Percentiles rank a stretch among this genome's conserved stretches.
Evolutionary conservation across 257 asterid genomes (phyloP).

Genomic region (Paraleonurus japonicus): DNA sequence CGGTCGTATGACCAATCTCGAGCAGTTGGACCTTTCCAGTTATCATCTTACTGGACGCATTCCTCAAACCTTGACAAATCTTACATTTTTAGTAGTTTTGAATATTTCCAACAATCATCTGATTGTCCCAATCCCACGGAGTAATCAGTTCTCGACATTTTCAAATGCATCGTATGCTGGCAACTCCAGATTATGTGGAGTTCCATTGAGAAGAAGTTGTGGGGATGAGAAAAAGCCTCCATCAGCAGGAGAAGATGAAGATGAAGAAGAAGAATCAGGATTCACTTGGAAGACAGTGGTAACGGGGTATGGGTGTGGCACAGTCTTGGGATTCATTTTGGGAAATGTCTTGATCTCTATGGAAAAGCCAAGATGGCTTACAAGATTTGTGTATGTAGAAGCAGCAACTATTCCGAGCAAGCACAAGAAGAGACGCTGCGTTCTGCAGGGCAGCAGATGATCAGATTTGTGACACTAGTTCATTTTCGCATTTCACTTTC

Average conservation of each 20-base stretch:
- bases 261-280: not conserved
- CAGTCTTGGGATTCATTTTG: not conserved
- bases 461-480: not conserved
- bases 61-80: not conserved
- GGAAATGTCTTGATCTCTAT: not conserved
- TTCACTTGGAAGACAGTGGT: conserved; percentile 10
- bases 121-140: too few species aligned
- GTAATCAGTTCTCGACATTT: not conserved
- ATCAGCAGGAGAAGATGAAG: not conserved
- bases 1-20: not conserved
- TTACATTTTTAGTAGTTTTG: conserved; percentile 5
- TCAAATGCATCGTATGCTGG: not conserved
- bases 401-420: not conserved
- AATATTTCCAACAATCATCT: conserved; percentile 5
- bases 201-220: not conserved
- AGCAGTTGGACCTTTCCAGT: not conserved
- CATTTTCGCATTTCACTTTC: too few species aligned
- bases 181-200: conserved; percentile 4
- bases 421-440: not conserved
- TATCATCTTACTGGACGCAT: conserved; percentile 11
- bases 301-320: not conserved
- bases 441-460: not conserved
- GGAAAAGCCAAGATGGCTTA: not conserved
- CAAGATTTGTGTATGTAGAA: not conserved
- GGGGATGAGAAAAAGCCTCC: not conserved